Percentiles rank a stretch among this genome's conserved stretches.
phyloP scores from a whole-genome alignment of 2,329 filamentous ascomycete genomes.

The Scytalidium sp. region DNA sequence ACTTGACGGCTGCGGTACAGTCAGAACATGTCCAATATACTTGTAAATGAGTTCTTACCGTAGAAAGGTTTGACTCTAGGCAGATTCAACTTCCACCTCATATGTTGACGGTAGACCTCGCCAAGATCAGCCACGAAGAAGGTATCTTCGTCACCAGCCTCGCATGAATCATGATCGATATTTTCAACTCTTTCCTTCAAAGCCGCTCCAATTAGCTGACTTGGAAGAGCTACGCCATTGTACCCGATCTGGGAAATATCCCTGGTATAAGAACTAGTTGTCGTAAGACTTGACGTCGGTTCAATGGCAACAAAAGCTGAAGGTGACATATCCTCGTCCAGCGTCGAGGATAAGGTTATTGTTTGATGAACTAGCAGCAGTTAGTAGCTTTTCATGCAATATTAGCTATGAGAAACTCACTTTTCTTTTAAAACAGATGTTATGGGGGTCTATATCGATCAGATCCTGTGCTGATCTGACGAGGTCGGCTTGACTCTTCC shows the following conservation, averaged over 20 bases:
- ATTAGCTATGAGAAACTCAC: conserved; percentile 9
- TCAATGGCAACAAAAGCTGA: conserved; percentile 56
- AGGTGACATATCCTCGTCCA: conserved; percentile 59
- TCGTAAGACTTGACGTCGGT: conserved; percentile 29
- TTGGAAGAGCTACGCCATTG: conserved; percentile 45
- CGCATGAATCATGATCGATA: conserved; percentile 85
- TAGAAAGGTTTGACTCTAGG: conserved; percentile 94
- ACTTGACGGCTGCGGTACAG: conserved; percentile 77
- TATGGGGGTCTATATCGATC: conserved; percentile 96
- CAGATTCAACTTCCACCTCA: conserved; percentile 96
- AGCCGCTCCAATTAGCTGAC: conserved; percentile 81
- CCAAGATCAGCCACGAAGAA: conserved; percentile 98
- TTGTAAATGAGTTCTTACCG: conserved; percentile 51
- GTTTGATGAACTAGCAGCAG: background rate
- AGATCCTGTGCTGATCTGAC: conserved; percentile 86
- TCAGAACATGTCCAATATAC: conserved; percentile 9
- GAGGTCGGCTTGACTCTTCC: conserved; percentile 99
- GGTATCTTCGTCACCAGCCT: conserved; percentile 90
- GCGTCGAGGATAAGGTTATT: conserved; percentile 16
- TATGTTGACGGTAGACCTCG: conserved; percentile 97
- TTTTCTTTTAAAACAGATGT: conserved; percentile 43
- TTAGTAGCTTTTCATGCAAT: conserved; percentile 2
- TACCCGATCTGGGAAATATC: conserved; percentile 22
- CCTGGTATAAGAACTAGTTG: conserved; percentile 25
- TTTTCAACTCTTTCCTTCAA: conserved; percentile 80